Evolutionary conservation across 768 basidiomycete species (phyloP), one percentile per base, ranked within the genome.

Genomic region (Lactarius sp.): DNA sequence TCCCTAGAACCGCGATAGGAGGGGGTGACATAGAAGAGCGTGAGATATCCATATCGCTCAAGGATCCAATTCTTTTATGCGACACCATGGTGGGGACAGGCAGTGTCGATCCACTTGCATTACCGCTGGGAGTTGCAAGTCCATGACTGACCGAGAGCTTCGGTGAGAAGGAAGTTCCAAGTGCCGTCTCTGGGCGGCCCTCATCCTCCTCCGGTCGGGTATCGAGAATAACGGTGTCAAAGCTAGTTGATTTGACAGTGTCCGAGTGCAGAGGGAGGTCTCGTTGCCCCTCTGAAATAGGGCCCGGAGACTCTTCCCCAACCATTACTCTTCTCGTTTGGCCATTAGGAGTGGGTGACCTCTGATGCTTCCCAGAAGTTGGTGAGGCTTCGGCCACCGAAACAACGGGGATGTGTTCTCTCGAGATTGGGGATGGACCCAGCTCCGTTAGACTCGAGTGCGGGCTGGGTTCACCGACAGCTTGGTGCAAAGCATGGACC

Each of bases 1-100:
- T 14, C 13, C 34, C 54, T 9, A 65, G 54, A 37, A 60, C 59
- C 3, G 9, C 64, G 41, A 65, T 65, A 14, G 64, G 63, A 46
- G 59, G 52, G 18, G 60, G 58, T 1, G 62, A 27, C 6, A 41
- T 9, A 16, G 59, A 60, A 7, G 37, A 18, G 34, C 4, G 14
- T 14, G 63, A 64, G 22, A 64, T 42, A 13, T 55, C 52, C 59
- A 52, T 60, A 34, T 56, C 53, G 36, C 49, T 60, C 20, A 44
- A 12, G 3, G 52, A 49, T 31, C 41, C 50, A 20, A 8, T 18
- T 6, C n/a, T 49, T 37, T 14, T n/a, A 20, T n/a, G 39, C 7
- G 13, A 13, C 5, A 7, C 16, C 1, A 2, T 2, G 18, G 16
- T 8, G 14, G 37, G 53, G 46, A 12, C 16, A 27, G 31, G 18